Evolutionary conservation across 768 basidiomycete species (phyloP).

Genomic region (Hericium erinaceus): DNA sequence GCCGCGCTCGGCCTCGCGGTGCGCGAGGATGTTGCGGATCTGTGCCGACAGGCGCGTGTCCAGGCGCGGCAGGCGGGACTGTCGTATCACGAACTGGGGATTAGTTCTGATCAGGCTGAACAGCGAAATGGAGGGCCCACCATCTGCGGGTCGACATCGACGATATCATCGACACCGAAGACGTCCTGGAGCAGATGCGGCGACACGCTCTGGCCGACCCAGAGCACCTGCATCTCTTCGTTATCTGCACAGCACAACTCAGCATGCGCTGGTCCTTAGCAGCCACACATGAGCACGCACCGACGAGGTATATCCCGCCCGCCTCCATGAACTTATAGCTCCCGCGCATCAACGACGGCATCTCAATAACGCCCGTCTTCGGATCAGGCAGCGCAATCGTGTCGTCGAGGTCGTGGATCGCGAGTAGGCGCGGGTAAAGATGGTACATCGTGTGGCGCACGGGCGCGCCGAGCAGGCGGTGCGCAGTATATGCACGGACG

Average conservation of each 20-base stretch:
- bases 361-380: slow-evolving; percentile 43
- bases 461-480: slow-evolving; percentile 62
- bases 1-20: slow-evolving; percentile 46
- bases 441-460: slow-evolving; percentile 64
- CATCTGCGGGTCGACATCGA: slow-evolving; percentile 56
- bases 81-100: slow-evolving; percentile 3
- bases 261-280: not conserved
- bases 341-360: slow-evolving; percentile 74
- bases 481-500: slow-evolving; percentile 79
- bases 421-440: slow-evolving; percentile 83
- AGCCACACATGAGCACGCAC: slow-evolving; percentile 32
- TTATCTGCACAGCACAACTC: slow-evolving; percentile 51
- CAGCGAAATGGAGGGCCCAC: slow-evolving; percentile 31
- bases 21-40: slow-evolving; percentile 75
- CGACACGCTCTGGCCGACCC: slow-evolving; percentile 79
- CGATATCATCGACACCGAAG: slow-evolving; percentile 75
- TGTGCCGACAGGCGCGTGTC: slow-evolving; percentile 74
- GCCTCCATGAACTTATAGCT: slow-evolving; percentile 85
- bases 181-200: slow-evolving; percentile 78
- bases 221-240: slow-evolving; percentile 79
- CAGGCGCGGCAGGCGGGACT: slow-evolving; percentile 66
- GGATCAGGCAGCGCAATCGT: slow-evolving; percentile 59
- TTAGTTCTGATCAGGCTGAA: not conserved
- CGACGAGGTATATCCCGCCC: slow-evolving; percentile 87
- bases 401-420: slow-evolving; percentile 77